Base-by-base conservation (phyloP, 257 asterid species). In the Misopates orontium region DNA sequence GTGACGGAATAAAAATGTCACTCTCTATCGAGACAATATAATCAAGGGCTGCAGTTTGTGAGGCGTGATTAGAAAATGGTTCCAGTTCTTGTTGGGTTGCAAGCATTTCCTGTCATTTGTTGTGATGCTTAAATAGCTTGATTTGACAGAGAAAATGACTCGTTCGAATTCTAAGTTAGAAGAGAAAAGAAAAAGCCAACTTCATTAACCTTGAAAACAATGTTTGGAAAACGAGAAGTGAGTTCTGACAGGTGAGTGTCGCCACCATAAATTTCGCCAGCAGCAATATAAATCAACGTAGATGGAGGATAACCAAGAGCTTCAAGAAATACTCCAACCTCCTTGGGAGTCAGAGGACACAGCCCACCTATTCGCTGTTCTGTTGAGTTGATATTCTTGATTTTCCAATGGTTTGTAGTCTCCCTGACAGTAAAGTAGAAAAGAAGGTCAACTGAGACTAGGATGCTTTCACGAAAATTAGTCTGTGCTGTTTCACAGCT, bases 261-360 rank as follows among this genome's bases (percentile, higher is more conserved):
- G 41, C 96, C 96, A 60, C 97, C 95, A 83, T 86, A 93, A 65
- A 90, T 87, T 79, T 87, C 90, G 48, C 99, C 99, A 47, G 97
- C 96, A 66, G 99, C 99, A 76, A 93, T 67, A 78, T 93, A 93
- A 63, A 93, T 82, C 76, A 84, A 71, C 58, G 96, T 86, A 49
- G 95, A 86, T 4, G 79, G 70, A 63, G 92, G 90, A 75, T 83
- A 93, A 72, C 96, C 97, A 66, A 85, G 86, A 72, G 96, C 94
- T 60, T 84, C 82, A 73, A 93, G 95, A 87, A 93, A 86, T 66
- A 86, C 62, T 49, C 97, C 97, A 39, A 90, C 96, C 74, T 93
- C 99, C 82, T 87, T 90, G 57, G 99, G 99, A 28, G 97, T 93
- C 71, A 93, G 79, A 32, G 99, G 99, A 74, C 99, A 93, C 50